Percentiles rank a stretch among this genome's conserved stretches.
These are phyloP conservation scores for Podochytrium sp. DNA, from an alignment of 192 early-diverging fungal genomes.

Conservation along the genomic window DNA sequence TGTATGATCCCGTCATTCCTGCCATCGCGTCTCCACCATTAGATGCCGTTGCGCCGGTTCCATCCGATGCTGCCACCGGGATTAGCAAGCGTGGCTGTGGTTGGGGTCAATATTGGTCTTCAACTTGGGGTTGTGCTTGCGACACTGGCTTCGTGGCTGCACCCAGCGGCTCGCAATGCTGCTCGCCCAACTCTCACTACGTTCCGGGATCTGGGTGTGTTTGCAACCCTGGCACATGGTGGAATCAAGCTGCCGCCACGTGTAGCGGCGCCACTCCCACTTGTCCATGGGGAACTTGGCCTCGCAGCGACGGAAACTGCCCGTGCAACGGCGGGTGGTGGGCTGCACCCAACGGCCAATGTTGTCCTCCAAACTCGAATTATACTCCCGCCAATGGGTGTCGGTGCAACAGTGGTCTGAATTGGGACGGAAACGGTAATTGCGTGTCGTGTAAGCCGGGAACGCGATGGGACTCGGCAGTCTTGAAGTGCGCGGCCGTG, in stretches of 20 bases:
- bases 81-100: too few relatives aligned
- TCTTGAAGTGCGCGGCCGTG: not conserved
- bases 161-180: constrained; percentile 6
- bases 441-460: not conserved
- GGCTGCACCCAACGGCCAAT: not conserved
- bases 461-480: not conserved
- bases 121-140: not conserved
- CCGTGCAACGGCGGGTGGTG: not conserved
- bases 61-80: too few relatives aligned
- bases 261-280: not conserved
- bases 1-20: too few relatives aligned
- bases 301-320: not conserved
- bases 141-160: not conserved
- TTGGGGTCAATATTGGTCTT: too few relatives aligned
- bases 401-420: not conserved
- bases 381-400: not conserved
- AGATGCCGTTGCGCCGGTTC: too few relatives aligned
- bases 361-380: not conserved
- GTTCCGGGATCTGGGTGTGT: not conserved
- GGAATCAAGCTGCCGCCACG: not conserved
- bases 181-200: constrained; percentile 3
- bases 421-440: not conserved
- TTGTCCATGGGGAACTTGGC: not conserved
- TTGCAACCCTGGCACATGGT: constrained; percentile 6
- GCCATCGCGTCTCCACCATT: too few relatives aligned